phyloP scores from a whole-genome alignment of 2,329 filamentous ascomycete species.

The Teratosphaeria nubilosa region DNA sequence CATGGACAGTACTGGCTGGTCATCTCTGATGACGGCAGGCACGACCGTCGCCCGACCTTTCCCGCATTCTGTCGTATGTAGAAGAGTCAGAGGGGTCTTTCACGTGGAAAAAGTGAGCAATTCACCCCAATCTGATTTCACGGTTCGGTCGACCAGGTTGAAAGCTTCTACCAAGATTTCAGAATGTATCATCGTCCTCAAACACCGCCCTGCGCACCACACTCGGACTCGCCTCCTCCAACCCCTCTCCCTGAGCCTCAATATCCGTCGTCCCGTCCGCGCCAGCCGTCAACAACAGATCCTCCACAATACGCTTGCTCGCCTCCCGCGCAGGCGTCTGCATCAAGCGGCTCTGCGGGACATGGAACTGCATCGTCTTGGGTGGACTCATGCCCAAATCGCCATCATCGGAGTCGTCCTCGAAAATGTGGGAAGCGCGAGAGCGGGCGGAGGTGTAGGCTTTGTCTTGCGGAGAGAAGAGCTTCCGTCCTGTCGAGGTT shows the following conservation, averaged over 20 bases:
- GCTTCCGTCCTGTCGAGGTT: constrained; percentile 25
- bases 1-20: no score
- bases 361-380: constrained; percentile 80
- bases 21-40: no score
- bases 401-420: constrained; percentile 47
- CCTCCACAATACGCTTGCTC: constrained; percentile 70
- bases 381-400: constrained; percentile 61
- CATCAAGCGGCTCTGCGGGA: constrained; percentile 65
- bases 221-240: constrained; percentile 37
- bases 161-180: no score
- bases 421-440: constrained; percentile 13
- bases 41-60: no score
- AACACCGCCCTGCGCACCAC: constrained; percentile 34
- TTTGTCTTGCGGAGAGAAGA: constrained; percentile 24
- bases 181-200: constrained; percentile 41
- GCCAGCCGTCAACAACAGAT: constrained; percentile 67
- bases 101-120: no score
- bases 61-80: no score
- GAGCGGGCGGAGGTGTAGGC: constrained; percentile 11
- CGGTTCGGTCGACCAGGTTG: no score
- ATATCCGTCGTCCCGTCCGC: constrained; percentile 43
- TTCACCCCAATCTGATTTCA: no score
- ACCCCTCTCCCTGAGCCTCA: constrained; percentile 31
- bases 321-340: constrained; percentile 78
- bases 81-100: no score